These are phyloP conservation scores for Trebouxia sp. DNA, from an alignment of 139 green algal genomes.

Conservation along the genomic window DNA sequence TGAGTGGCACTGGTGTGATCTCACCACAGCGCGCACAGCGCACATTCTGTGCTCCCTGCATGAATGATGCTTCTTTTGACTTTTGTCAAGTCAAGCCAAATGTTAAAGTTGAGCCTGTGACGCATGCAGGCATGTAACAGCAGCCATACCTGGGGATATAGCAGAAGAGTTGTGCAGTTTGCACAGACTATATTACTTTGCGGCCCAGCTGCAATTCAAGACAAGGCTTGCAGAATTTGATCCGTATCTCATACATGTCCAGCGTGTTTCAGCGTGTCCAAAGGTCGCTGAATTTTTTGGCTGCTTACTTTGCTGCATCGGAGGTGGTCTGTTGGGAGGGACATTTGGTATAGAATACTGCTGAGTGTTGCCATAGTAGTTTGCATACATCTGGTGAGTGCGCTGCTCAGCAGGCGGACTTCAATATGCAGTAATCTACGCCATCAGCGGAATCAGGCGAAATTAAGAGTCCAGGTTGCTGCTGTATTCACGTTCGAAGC, in stretches of 20 bases:
- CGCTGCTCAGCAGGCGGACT: too few species aligned
- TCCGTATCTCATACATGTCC: too few species aligned
- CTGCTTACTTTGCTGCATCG: background rate
- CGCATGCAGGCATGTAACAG: background rate
- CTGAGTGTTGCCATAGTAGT: background rate
- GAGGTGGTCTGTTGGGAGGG: background rate
- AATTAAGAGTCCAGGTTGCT: too few species aligned
- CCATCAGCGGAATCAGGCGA: too few species aligned
- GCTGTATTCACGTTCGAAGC: too few species aligned
- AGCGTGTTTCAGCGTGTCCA: too few species aligned
- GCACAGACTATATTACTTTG: slow-evolving; percentile 75
- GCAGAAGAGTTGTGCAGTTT: slow-evolving; percentile 78
- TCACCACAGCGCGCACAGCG: slow-evolving; percentile 83
- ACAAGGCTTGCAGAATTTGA: background rate
- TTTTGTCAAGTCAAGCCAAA: background rate
- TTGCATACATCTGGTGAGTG: background rate
- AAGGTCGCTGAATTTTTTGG: too few species aligned
- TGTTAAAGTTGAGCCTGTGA: too few species aligned
- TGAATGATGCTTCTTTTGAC: background rate
- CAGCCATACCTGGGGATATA: slow-evolving; percentile 74
- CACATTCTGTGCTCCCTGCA: slow-evolving; percentile 87
- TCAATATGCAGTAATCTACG: too few species aligned
- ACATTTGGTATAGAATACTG: background rate
- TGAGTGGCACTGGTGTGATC: slow-evolving; percentile 74
- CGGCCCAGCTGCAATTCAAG: slow-evolving; percentile 14